A percentile compares a stretch with the other conserved stretches of the same genome.
phyloP scores from a whole-genome alignment of 176 grass and related monocot species.

The Oryza meridionalis region DNA sequence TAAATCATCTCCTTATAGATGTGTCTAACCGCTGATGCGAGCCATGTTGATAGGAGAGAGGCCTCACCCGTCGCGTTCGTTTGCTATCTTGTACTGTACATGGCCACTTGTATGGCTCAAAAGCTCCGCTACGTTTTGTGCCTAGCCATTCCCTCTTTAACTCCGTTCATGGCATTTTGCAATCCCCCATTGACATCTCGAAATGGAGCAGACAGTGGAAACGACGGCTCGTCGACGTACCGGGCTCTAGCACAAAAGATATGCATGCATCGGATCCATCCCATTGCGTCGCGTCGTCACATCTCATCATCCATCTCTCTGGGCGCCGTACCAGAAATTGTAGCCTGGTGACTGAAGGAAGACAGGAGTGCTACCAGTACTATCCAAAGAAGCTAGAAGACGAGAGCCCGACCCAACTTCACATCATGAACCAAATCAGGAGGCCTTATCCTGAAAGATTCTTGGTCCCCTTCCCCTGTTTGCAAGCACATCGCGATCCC shows the following conservation, averaged over 20 bases:
- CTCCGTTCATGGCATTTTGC: neutral
- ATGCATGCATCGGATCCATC: neutral
- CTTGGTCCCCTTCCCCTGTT: conserved; percentile 47
- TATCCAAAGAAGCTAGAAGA: conserved; percentile 18
- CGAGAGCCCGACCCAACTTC: neutral
- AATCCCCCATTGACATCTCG: neutral
- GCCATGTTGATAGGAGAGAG: conserved; percentile 27
- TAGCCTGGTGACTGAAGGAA: conserved; percentile 12
- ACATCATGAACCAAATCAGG: conserved; percentile 62
- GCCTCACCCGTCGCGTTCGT: neutral
- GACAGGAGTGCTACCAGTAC: neutral
- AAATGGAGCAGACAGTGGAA: neutral
- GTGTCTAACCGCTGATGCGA: neutral
- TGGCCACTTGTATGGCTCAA: conserved; percentile 22
- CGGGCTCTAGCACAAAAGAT: neutral
- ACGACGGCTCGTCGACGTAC: neutral
- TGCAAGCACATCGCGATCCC: conserved; percentile 8
- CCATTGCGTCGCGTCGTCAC: conserved; percentile 29
- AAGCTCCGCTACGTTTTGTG: neutral
- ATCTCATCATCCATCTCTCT: neutral
- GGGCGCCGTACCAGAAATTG: neutral
- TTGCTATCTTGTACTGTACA: conserved; percentile 25
- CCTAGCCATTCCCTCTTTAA: neutral
- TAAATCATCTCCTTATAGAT: neutral
- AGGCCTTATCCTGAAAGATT: conserved; percentile 56